Evolutionary conservation across 2,329 filamentous ascomycete species (phyloP).

Genomic region (Fusarium sp.): DNA sequence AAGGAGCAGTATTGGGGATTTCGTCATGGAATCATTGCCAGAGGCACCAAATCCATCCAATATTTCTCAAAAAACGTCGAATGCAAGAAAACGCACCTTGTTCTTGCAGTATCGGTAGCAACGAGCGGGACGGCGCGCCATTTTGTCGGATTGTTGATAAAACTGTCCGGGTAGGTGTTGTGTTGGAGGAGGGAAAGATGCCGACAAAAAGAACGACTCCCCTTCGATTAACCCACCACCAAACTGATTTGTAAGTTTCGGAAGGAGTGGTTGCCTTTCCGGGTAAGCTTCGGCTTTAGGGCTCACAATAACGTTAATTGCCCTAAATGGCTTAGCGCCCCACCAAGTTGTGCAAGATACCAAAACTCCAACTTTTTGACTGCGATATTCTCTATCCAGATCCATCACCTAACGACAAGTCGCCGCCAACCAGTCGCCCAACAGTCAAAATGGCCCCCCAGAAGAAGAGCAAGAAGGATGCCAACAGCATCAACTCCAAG

Average conservation of each 20-base stretch:
- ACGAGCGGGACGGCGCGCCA: slow-evolving; percentile 99
- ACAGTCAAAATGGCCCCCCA: slow-evolving; percentile 71
- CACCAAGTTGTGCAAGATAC: background rate
- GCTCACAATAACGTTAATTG: too few species aligned
- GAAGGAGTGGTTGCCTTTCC: too few species aligned
- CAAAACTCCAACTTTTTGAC: too few species aligned
- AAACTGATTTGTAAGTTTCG: too few species aligned
- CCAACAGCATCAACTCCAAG: slow-evolving; percentile 74
- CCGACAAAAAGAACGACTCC: too few species aligned
- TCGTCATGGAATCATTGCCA: slow-evolving; percentile 19
- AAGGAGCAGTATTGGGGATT: slow-evolving; percentile 8
- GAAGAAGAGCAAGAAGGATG: slow-evolving; percentile 89
- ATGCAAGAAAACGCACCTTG: slow-evolving; percentile 76
- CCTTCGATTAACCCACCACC: too few species aligned
- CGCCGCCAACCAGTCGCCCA: slow-evolving; percentile 49
- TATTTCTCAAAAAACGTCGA: slow-evolving; percentile 19
- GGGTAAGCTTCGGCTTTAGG: too few species aligned
- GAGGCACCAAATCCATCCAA: slow-evolving; percentile 14
- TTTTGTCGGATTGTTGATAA: slow-evolving; percentile 77
- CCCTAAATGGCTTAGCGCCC: too few species aligned
- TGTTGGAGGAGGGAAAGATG: slow-evolving; percentile 50
- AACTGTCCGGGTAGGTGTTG: slow-evolving; percentile 52
- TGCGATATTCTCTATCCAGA: slow-evolving; percentile 40
- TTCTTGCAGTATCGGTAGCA: slow-evolving; percentile 99
- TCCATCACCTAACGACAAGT: slow-evolving; percentile 49